These are phyloP conservation scores for Lactarius hatsudake DNA, from an alignment of 768 basidiomycete species.

Conservation along the genomic window DNA sequence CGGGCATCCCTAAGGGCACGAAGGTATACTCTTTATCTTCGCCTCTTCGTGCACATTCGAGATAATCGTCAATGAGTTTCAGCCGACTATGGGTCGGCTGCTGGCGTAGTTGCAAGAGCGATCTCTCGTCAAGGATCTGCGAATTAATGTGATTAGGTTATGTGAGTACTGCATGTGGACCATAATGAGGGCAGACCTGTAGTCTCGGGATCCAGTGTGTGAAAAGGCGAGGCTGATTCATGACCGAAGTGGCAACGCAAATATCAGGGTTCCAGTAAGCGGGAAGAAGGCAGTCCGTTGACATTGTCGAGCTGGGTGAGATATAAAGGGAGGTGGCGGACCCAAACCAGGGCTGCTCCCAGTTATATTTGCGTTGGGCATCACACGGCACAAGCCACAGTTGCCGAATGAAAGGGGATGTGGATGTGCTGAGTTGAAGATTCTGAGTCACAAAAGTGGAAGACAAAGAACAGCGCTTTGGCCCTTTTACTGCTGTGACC, in stretches of 20 bases:
- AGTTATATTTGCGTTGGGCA: not conserved
- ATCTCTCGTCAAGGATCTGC: not conserved
- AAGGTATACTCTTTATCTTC: not conserved
- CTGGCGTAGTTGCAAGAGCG: not conserved
- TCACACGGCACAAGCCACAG: not conserved
- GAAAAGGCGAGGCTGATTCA: not conserved
- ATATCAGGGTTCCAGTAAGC: not conserved
- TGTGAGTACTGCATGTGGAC: not conserved
- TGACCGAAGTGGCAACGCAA: not conserved
- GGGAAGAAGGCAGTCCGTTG: not conserved
- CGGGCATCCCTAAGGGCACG: not conserved
- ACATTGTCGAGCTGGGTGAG: not conserved
- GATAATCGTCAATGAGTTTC: not conserved
- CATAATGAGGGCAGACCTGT: not conserved
- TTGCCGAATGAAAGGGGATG: not conserved
- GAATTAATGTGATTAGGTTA: not conserved
- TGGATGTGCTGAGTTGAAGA: not conserved
- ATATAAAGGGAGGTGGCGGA: not conserved
- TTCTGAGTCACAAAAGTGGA: not conserved
- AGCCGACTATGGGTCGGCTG: not conserved
- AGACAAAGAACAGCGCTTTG: not conserved
- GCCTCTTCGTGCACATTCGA: not conserved
- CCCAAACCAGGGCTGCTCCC: not conserved
- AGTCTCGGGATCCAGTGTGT: slow-evolving; percentile 6
- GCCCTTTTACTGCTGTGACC: not conserved